Percentiles rank a stretch among this genome's conserved stretches.
Conservation (phyloP, 2,329 filamentous ascomycete species). For the Exophiala spinifera region DNA sequence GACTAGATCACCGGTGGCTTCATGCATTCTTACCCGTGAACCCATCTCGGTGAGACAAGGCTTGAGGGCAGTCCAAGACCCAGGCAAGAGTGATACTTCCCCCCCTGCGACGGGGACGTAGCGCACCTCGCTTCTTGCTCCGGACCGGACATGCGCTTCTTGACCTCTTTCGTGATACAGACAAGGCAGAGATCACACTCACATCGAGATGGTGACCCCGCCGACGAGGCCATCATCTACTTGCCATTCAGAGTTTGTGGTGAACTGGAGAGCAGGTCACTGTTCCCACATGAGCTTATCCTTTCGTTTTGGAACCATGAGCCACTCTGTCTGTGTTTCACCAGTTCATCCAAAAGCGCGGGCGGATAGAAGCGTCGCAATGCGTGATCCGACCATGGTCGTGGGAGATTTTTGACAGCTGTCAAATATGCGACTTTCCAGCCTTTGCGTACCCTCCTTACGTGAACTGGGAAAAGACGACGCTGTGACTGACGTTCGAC, state of each 20-base stretch:
- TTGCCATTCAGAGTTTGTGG: too few relatives aligned
- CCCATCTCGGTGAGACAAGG: too few relatives aligned
- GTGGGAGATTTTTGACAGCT: slow-evolving; percentile 18
- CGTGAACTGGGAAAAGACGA: not conserved
- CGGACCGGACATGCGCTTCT: too few relatives aligned
- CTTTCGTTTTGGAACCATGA: too few relatives aligned
- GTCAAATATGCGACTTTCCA: slow-evolving; percentile 10
- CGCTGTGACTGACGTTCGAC: not conserved
- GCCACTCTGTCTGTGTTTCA: not conserved
- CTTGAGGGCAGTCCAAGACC: too few relatives aligned
- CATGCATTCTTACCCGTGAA: too few relatives aligned
- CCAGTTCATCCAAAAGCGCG: not conserved
- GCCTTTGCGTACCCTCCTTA: not conserved
- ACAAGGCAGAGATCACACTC: not conserved
- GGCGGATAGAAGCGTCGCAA: not conserved
- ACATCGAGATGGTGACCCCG: too few relatives aligned
- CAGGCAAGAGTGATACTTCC: not conserved
- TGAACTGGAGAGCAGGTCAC: too few relatives aligned
- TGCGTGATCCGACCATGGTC: not conserved
- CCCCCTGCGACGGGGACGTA: not conserved
- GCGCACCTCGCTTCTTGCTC: not conserved
- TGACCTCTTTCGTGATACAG: not conserved
- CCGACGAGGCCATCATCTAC: too few relatives aligned
- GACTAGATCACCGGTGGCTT: too few relatives aligned
- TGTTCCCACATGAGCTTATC: too few relatives aligned